Evolutionary conservation across 2,329 filamentous ascomycete genomes (phyloP).

Genomic region (Cladosporium sp.): DNA sequence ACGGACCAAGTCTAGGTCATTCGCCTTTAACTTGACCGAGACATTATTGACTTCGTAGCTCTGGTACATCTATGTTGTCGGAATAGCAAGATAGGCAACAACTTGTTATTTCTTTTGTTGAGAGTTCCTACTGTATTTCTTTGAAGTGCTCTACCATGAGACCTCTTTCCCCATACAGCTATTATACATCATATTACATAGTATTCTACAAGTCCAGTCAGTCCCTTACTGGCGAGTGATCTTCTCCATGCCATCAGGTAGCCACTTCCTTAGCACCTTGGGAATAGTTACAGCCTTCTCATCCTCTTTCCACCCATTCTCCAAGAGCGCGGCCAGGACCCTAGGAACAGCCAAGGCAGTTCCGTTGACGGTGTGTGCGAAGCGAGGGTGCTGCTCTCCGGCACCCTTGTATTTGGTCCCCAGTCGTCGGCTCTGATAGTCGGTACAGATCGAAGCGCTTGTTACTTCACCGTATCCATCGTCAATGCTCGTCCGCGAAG

Average conservation of each 20-base stretch:
- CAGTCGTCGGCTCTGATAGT: slow-evolving; percentile 85
- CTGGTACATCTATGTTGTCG: too few relatives aligned
- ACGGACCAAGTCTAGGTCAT: background rate
- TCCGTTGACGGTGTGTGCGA: slow-evolving; percentile 89
- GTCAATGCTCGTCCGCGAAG: slow-evolving; percentile 63
- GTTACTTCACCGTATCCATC: slow-evolving; percentile 92
- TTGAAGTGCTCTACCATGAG: background rate
- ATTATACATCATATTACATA: too few relatives aligned
- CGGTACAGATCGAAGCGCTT: slow-evolving; percentile 83
- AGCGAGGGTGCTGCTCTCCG: slow-evolving; percentile 53
- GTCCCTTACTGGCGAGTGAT: background rate
- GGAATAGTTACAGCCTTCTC: slow-evolving; percentile 68
- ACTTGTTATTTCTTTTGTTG: background rate
- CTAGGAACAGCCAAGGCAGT: slow-evolving; percentile 89
- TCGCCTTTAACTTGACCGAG: background rate
- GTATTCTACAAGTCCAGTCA: too few relatives aligned
- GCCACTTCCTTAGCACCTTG: slow-evolving; percentile 74
- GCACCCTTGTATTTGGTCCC: slow-evolving; percentile 64
- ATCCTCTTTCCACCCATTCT: slow-evolving; percentile 81
- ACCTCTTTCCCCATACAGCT: too few relatives aligned
- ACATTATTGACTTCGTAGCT: too few relatives aligned
- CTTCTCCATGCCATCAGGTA: slow-evolving; percentile 45
- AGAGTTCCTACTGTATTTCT: background rate
- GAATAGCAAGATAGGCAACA: background rate
- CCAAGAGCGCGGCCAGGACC: slow-evolving; percentile 81